A percentile compares a stretch with the other conserved stretches of the same genome.
Evolutionary conservation across 2,329 filamentous ascomycete genomes (phyloP).

Genomic region (Daldinia eschscholtzii): DNA sequence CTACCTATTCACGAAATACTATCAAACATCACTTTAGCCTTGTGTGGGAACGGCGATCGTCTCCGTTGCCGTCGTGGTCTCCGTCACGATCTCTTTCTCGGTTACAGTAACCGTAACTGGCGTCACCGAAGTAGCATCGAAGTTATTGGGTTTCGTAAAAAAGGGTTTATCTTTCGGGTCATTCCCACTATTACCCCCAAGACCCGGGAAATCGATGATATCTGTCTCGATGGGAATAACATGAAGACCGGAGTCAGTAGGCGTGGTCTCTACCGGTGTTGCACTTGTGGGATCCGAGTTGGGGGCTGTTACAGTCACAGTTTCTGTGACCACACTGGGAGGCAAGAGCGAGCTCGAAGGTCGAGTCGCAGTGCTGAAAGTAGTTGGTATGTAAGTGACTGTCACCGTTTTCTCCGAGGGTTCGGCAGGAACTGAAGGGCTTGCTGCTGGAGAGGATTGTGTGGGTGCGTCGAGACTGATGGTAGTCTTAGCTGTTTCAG

Average conservation of each 20-base stretch:
- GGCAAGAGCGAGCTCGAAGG: conserved; percentile 25
- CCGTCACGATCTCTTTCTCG: conserved; percentile 43
- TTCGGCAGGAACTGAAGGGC: conserved; percentile 21
- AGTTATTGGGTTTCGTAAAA: conserved; percentile 21
- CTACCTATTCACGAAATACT: conserved; percentile 1
- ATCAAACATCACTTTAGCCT: conserved; percentile 1
- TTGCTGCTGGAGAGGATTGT: conserved; percentile 3
- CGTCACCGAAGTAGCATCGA: conserved; percentile 14
- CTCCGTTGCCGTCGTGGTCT: conserved; percentile 39
- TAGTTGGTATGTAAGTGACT: conserved; percentile 37
- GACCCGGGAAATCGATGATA: neutral
- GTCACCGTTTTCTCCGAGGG: conserved; percentile 32
- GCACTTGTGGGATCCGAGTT: conserved; percentile 14
- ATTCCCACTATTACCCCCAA: neutral
- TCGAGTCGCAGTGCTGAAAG: conserved; percentile 42
- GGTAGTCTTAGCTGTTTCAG: conserved; percentile 43
- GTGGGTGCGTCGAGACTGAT: conserved; percentile 29
- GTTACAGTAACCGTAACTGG: conserved; percentile 43
- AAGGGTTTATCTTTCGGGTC: conserved; percentile 1
- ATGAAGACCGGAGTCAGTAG: conserved; percentile 37
- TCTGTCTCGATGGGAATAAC: conserved; percentile 40
- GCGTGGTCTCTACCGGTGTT: conserved; percentile 6
- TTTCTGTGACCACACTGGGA: conserved; percentile 34
- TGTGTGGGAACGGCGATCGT: conserved; percentile 33
- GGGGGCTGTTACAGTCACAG: conserved; percentile 39